Base-by-base conservation (phyloP, 805 yeast genomes). In the Barnettozyma vustinii region DNA sequence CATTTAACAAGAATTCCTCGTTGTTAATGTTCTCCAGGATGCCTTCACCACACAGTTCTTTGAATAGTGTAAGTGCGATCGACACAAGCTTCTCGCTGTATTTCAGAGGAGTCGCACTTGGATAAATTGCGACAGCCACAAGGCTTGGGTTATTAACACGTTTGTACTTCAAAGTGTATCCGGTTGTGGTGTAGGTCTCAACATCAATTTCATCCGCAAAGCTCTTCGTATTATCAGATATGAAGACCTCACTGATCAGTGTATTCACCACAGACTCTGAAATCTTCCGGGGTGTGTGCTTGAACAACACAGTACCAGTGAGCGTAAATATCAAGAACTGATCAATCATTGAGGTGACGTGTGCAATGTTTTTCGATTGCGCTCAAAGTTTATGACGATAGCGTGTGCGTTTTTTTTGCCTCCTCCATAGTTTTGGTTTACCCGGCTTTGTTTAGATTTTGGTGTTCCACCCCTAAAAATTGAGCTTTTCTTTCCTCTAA, bases 241-340 rank as follows among this genome's bases (percentile, higher is more conserved):
- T 73, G 54, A 80, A 69, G 21, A 72, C 72, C 36, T 72, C 72
- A n/a, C 74, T 65, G 41, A 81, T 71, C 37, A 81, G 69, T 9
- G 74, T 61, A 55, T 79, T 79, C 45, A 77, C 61, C 1, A 76
- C 66, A 2, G 66, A 42, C 15, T 65, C 67, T 1, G 79, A 64
- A 16, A 75, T 67, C 52, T 64, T 67, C 57, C 56, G 69, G 2
- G 70, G 65, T 27, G 73, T 69, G 49, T 73, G 63, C 56, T 72
- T 71, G 73, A 75, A 80, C 15, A 74, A 65, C 21, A 81, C 81
- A 10, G 72, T 60, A 1, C 87, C 87, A 9, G 78, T 73, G 1
- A 73, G 71, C 4, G 75, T 68, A 60, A 80, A 79, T 1, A 80
- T 69, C 9, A 72, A 56, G 48, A 77, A 69, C 53, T 72, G 77